A percentile compares a stretch with the other conserved stretches of the same genome.
These are phyloP conservation scores for Cercospora citrullina DNA, from an alignment of 2,329 filamentous ascomycete species.

Conservation along the genomic window DNA sequence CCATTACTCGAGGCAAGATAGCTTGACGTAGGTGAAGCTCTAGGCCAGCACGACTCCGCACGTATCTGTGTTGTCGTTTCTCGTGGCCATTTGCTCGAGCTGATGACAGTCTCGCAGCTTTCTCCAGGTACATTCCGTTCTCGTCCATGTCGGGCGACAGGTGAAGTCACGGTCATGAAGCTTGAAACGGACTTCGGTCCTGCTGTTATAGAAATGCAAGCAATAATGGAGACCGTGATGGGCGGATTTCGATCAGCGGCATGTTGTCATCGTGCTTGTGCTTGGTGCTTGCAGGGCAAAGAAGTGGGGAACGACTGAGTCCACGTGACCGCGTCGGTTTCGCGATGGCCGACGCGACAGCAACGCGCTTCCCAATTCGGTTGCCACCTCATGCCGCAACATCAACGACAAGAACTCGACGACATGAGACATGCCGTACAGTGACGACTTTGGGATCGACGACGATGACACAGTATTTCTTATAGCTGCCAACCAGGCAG, in stretches of 20 bases:
- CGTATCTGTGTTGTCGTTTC: slow-evolving; percentile 9
- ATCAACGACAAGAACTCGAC: slow-evolving; percentile 5
- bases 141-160: background rate
- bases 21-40: slow-evolving; percentile 19
- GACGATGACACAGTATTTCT: slow-evolving; percentile 38
- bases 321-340: slow-evolving; percentile 8
- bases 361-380: background rate
- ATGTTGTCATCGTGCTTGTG: slow-evolving; percentile 13
- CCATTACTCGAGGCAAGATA: slow-evolving; percentile 12
- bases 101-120: background rate
- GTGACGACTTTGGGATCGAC: slow-evolving; percentile 38
- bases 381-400: slow-evolving; percentile 6
- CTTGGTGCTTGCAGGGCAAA: no score
- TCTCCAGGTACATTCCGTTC: background rate
- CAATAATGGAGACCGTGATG: slow-evolving; percentile 5
- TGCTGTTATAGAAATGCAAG: background rate
- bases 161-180: background rate
- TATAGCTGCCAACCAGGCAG: slow-evolving; percentile 36
- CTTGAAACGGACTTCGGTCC: background rate
- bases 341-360: slow-evolving; percentile 12
- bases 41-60: slow-evolving; percentile 19
- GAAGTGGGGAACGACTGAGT: background rate
- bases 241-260: background rate
- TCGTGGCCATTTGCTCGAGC: background rate
- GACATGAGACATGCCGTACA: slow-evolving; percentile 33